Conservation (phyloP, 179 eudicot genomes). For the Silene coronaria region DNA sequence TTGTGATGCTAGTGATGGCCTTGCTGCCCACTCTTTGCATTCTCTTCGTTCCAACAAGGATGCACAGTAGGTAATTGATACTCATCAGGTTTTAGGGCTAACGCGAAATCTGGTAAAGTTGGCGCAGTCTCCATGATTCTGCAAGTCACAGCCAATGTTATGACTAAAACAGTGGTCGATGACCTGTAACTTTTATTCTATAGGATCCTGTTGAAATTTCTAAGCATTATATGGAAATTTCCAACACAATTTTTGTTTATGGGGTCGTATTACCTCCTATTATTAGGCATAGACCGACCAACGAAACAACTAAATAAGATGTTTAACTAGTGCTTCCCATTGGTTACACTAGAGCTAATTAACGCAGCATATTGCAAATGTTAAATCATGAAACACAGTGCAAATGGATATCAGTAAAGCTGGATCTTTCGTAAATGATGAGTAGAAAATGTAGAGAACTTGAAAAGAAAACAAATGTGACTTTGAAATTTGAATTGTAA, state of each 20-base stretch:
- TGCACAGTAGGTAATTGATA: slow-evolving; percentile 72
- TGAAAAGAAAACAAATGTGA: too few species aligned
- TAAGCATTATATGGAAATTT: not conserved
- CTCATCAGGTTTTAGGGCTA: slow-evolving; percentile 92
- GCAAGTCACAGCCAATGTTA: slow-evolving; percentile 20
- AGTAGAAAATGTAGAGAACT: not conserved
- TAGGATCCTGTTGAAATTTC: not conserved
- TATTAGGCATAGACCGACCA: not conserved
- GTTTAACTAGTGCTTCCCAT: not conserved
- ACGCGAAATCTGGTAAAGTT: slow-evolving; percentile 84
- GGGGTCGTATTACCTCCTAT: not conserved
- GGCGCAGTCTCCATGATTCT: slow-evolving; percentile 99
- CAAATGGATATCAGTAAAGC: not conserved
- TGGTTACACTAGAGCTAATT: not conserved
- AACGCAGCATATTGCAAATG: not conserved
- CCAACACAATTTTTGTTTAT: not conserved
- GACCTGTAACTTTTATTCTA: not conserved
- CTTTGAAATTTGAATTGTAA: not conserved
- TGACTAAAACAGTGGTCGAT: not conserved
- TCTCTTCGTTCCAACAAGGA: slow-evolving; percentile 68
- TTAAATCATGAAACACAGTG: not conserved
- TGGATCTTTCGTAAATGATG: not conserved
- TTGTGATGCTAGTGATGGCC: slow-evolving; percentile 21
- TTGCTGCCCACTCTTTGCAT: slow-evolving; percentile 31
- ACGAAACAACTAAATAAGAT: too few species aligned